Base-by-base conservation (phyloP, 2,329 filamentous ascomycete species). In the Fusarium sacchari region DNA sequence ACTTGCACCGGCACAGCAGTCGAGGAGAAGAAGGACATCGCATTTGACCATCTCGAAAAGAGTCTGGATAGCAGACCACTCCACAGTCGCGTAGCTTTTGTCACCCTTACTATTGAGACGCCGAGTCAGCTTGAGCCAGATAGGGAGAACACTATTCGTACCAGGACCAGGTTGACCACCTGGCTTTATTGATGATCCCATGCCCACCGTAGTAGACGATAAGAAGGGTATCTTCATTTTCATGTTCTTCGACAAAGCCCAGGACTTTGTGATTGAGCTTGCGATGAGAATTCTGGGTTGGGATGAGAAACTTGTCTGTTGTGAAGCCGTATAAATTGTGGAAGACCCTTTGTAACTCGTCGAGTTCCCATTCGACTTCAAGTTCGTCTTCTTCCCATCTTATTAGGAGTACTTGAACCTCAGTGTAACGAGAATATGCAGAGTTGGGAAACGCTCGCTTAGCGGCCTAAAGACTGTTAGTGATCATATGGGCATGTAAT, bases 11-110 rank as follows among this genome's bases (percentile, higher is more conserved):
- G 76, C 71, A 40, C 76, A 78, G 40, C 76, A 78, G 55, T 78
- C 76, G 17, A 77, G 73, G 32, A 78, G 66, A 28, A 74, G 56
- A 32, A 78, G 72, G 36, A 78, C 75, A 32, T 78, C 76, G 55
- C 76, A 78, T 44, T 75, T 76, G 39, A 64, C 76, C 43, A 76
- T 78, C 49, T 78, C 76, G 53, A 78, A 78, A 32, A 78, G 37
- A 34, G 76, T 78, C 39, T 78, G 76, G 30, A 78, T 78, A 15
- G 76, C 76, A 34, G 76, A 78, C 76, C 76, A 78, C 62, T 78
- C 76, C 18, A 78, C 76, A 7, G 73, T 76, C 40, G 76, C 76
- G 24, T 78, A 78, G 34, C 65, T 53, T 42, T 60, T 75, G 36
- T 78, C 76, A 10, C 55, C 40, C 56, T 76, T 78, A 39, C 76